Conservation (phyloP, 257 asterid species). For the Solanum rostratum region DNA sequence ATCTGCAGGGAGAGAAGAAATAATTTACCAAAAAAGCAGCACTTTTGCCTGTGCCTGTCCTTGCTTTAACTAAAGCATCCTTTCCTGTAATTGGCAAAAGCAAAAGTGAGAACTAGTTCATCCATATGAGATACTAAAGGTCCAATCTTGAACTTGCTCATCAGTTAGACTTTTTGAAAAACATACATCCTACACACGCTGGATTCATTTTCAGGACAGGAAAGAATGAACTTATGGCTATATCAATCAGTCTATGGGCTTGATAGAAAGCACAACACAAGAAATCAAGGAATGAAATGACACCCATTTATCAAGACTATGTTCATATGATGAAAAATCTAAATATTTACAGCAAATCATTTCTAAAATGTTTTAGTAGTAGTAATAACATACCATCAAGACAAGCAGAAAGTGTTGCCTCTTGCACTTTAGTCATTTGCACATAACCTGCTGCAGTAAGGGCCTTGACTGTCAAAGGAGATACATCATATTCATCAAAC, state of each 20-base stretch:
- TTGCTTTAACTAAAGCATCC: slow-evolving; percentile 86
- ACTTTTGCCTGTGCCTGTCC: slow-evolving; percentile 95
- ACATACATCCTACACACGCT: not conserved
- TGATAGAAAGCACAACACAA: not conserved
- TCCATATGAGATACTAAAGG: not conserved
- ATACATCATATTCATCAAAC: slow-evolving; percentile 77
- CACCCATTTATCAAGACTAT: not conserved
- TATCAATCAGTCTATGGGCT: not conserved
- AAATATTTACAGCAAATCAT: not conserved
- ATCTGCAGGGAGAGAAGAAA: not conserved
- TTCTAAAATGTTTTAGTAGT: not conserved
- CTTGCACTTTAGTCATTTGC: slow-evolving; percentile 89
- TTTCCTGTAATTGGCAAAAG: slow-evolving; percentile 33
- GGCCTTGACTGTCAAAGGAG: slow-evolving; percentile 63
- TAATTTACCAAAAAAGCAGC: slow-evolving; percentile 76
- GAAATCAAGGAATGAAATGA: not conserved
- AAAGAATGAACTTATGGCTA: not conserved
- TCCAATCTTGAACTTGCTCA: not conserved
- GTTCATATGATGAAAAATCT: not conserved
- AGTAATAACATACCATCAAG: slow-evolving; percentile 46
- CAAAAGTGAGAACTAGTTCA: not conserved
- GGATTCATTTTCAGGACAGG: not conserved
- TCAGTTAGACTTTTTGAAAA: not conserved
- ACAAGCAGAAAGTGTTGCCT: slow-evolving; percentile 66
- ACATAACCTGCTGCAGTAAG: slow-evolving; percentile 77